Conservation (phyloP, 2,329 filamentous ascomycete species). For the Cryphonectria naterciae region DNA sequence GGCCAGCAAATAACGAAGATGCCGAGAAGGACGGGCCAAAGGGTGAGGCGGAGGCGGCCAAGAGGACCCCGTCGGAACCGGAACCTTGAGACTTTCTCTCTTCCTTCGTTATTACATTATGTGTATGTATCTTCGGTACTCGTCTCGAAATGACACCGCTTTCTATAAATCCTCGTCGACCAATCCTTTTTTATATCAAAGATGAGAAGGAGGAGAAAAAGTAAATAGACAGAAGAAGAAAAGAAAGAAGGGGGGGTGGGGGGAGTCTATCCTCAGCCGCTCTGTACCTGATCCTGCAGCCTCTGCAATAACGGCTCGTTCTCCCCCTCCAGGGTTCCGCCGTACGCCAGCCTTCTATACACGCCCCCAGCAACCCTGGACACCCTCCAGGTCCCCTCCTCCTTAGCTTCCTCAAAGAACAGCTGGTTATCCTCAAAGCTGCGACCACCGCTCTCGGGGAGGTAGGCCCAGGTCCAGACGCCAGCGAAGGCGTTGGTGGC, state of each 20-base stretch:
- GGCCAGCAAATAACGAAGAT: slow-evolving; percentile 33
- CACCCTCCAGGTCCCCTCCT: slow-evolving; percentile 58
- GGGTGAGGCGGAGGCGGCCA: slow-evolving; percentile 5
- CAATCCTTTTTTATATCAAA: too few relatives aligned
- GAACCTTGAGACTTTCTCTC: neutral
- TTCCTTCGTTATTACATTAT: neutral
- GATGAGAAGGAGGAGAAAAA: too few relatives aligned
- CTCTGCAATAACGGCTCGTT: slow-evolving; percentile 27
- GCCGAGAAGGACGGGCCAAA: slow-evolving; percentile 30
- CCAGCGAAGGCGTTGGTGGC: slow-evolving; percentile 59
- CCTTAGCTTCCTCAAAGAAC: slow-evolving; percentile 58
- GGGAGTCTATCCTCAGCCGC: neutral
- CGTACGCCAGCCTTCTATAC: slow-evolving; percentile 36
- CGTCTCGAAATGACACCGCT: neutral
- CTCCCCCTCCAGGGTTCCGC: slow-evolving; percentile 23
- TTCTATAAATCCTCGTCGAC: neutral
- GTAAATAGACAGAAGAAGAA: neutral
- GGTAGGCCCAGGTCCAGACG: slow-evolving; percentile 54
- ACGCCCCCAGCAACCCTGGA: slow-evolving; percentile 55
- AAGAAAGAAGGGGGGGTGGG: neutral
- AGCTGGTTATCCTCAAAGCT: slow-evolving; percentile 64
- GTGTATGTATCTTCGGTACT: neutral
- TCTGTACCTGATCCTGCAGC: slow-evolving; percentile 27
- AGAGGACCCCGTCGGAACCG: slow-evolving; percentile 4
- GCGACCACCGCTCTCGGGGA: slow-evolving; percentile 59